Evolutionary conservation across 1,284 basidiomycete genomes (phyloP).

Genomic region (Austropuccinia psidii): DNA sequence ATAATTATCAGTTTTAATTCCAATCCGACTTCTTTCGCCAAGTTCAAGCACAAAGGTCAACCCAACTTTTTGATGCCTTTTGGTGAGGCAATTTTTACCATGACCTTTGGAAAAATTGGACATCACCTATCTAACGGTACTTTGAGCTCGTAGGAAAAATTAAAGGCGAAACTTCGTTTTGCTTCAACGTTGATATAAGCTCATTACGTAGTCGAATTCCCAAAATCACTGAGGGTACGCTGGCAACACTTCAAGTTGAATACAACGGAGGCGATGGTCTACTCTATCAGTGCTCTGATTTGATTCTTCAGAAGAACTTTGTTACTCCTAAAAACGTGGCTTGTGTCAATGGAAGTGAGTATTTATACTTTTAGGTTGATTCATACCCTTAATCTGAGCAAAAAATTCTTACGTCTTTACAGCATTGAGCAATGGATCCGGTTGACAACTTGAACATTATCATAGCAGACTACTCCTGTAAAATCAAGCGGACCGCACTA

Average conservation of each 20-base stretch:
- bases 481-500: no score
- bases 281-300: constrained; percentile 58
- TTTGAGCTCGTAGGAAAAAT: neutral
- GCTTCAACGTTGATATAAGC: constrained; percentile 38
- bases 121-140: no score
- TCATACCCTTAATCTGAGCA: no score
- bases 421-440: no score
- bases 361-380: no score
- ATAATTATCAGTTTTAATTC: constrained; percentile 55
- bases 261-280: constrained; percentile 29
- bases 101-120: no score
- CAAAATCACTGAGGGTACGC: neutral
- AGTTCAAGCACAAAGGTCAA: constrained; percentile 54
- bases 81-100: neutral
- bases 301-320: constrained; percentile 57
- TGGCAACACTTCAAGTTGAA: constrained; percentile 12
- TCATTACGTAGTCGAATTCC: constrained; percentile 19
- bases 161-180: constrained; percentile 36
- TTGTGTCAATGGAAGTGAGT: constrained; percentile 48
- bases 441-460: no score
- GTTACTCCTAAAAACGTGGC: constrained; percentile 51
- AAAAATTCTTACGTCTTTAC: no score
- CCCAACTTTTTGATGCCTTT: constrained; percentile 39
- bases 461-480: no score
- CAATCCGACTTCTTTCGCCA: constrained; percentile 56